Evolutionary conservation across 495 filamentous ascomycete genomes (phyloP), one percentile per base, ranked within the genome.

Genomic region (Rhypophila decipiens): DNA sequence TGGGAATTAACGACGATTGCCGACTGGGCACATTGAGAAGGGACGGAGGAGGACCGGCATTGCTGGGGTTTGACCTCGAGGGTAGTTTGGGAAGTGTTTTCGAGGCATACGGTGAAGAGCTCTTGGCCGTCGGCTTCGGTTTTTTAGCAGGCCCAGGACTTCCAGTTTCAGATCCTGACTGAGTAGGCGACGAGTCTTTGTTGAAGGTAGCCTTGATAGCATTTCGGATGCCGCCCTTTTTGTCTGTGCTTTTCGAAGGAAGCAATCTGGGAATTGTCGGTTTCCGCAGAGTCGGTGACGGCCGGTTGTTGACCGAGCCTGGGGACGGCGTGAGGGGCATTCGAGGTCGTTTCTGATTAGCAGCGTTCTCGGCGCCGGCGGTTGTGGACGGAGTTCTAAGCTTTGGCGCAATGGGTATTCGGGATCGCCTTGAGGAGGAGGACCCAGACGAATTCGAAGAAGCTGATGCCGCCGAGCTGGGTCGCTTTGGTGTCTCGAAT

Each of bases 321-420:
- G 55, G 44, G 19, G 55, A 39, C 4, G 42, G 36, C 5, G 62
- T 51, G 5, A 62, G 51, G 12, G 67, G 64, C n/a, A 57, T 60
- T 24, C 67, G 63, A 10, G 59, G 43, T 10, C 66, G 60, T 49
- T 75, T 77, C 45, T 75, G 71, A 42, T 73, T 75, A 20, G 72
- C 68, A 4, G 62, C 38, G 40, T 60, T 58, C 23, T 64, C 66
- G 11, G 44, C 29, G 3, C 34, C 39, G n/a, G 45, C 7, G n/a
- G n/a, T n/a, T n/a, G n/a, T n/a, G 27, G 27, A 31, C 7, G 27
- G 27, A 13, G 27, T 31, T 7, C 13, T 13, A 7, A 31, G 47
- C 29, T 51, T 61, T 2, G 60, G 42, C 4, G 35, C 20, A 11
- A 45, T 31, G 1, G 44, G 46, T 7, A 50, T 50, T 4, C 52